Conservation (phyloP, 768 basidiomycete genomes). For the Auricularia auricula-judae region DNA sequence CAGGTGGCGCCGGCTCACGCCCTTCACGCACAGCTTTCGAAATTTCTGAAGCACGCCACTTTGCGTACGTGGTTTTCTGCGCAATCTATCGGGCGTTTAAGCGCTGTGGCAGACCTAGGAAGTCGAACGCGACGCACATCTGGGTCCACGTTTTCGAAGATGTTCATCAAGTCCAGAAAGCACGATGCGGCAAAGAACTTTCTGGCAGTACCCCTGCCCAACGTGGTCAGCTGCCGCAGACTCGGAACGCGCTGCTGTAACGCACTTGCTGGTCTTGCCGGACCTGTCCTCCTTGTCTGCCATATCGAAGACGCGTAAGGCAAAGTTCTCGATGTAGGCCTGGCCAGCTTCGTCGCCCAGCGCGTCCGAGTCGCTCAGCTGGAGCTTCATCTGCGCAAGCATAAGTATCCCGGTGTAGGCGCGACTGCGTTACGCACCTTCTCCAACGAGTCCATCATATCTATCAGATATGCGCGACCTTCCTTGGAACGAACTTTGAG, state of each 20-base stretch:
- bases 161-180: slow-evolving; percentile 81
- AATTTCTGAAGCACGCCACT: slow-evolving; percentile 97
- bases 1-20: slow-evolving; percentile 51
- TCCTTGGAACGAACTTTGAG: slow-evolving; percentile 51
- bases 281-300: slow-evolving; percentile 89
- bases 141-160: slow-evolving; percentile 57
- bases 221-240: neutral
- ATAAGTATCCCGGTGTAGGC: neutral
- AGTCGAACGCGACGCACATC: slow-evolving; percentile 30
- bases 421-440: slow-evolving; percentile 20
- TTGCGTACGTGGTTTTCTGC: slow-evolving; percentile 85
- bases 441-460: slow-evolving; percentile 70
- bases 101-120: neutral
- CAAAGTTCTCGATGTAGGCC: slow-evolving; percentile 94
- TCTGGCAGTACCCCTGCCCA: slow-evolving; percentile 68
- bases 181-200: slow-evolving; percentile 93
- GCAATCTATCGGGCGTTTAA: slow-evolving; percentile 39
- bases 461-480: slow-evolving; percentile 58
- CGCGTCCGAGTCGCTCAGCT: slow-evolving; percentile 65
- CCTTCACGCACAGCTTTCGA: slow-evolving; percentile 94
- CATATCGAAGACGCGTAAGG: slow-evolving; percentile 70
- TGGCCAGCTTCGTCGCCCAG: slow-evolving; percentile 78
- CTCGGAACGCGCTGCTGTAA: slow-evolving; percentile 3
- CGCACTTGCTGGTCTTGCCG: slow-evolving; percentile 65
- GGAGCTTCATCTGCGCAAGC: slow-evolving; percentile 51